Base-by-base conservation (phyloP, 305 asterid genomes). In the Fraxinus velutina region DNA sequence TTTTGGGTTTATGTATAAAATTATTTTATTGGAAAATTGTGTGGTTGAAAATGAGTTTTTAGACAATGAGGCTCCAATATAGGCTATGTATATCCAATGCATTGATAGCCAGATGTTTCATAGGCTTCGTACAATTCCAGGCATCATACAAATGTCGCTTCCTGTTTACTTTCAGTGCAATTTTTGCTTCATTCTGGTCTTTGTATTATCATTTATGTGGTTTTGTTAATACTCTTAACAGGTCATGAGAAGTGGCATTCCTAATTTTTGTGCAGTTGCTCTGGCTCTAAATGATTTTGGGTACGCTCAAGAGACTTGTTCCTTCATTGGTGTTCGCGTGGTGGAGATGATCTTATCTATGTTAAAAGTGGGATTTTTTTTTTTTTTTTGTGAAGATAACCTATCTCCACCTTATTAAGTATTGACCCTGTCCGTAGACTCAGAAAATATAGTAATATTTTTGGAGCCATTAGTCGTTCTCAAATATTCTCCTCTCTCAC, bases 211-310 rank as follows among this genome's bases (percentile, higher is more conserved):
- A 72, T 78, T 85, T 57, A 85, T 81, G 30, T 82, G 76, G 77
- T 73, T 81, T 82, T 68, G 60, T 81, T 30, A 34, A 82, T 81
- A 47, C 82, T 80, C 39, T 70, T 70, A 22, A 70, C 75, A 70
- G 75, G 75, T 90, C n/a, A 88, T 89, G 89, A 83, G 96, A 85
- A 96, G 99, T 75, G 99, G 99, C 57, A 78, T 96, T 82, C 99
- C 99, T 77, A 96, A 96, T 89, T 96, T 96, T 88, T 96, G 98
- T 90, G 98, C 99, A 73, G 98, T 96, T 88, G 98, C 99, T 80
- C 90, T 96, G 79, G 96, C 97, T 76, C 92, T 96, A 71, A 80
- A 88, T 83, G 94, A 89, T 79, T 83, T 90, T 52, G 94, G 92
- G 94, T 90, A 86, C 60, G 92, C 86, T 22, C 34, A 39, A 78